Evolutionary conservation across 352 stramenopile genomes (phyloP), one percentile per base, ranked within the genome.

Genomic region (Globisporangium sylvaticum): DNA sequence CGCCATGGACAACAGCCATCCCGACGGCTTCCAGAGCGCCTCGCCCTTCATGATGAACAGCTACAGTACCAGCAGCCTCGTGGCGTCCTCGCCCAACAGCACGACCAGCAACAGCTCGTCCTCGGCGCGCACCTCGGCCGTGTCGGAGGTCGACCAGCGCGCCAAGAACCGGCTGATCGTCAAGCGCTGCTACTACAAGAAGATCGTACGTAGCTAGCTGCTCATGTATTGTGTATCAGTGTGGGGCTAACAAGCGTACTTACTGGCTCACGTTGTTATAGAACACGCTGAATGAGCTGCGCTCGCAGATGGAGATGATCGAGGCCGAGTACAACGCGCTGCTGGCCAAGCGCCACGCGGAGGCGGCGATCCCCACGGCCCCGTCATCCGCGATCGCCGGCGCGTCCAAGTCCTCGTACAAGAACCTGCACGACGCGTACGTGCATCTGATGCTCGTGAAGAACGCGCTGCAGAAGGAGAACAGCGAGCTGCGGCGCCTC

Each of bases 151-250:
- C 5, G 78, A 87, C 18, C 77, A 79, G 9, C 82, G 82, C 48
- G 77, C 77, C 20, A 88, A 88, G 69, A 81, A 90, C 71, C 82
- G 82, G 8, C 80, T 88, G 56, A 87, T 89, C 66, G 82, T 90
- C 71, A 87, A 87, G 73, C 76, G 78, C 46, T 88, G 79, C 75
- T 90, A 90, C 78, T 90, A 90, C 79, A 89, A 89, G 69, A 90
- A 90, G 71, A 89, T 89, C 59, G 83, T 90, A 74, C 68, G 82
- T 87, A n/a, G 59, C 56, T 58, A 55, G n/a, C 15, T 31, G 24
- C 24, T 34, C 15, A n/a, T n/a, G n/a, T n/a, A n/a, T n/a, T n/a
- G n/a, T n/a, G n/a, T n/a, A n/a, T n/a, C n/a, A n/a, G n/a, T n/a
- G n/a, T 24, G 15, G 20, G 52, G 50, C 50, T 57, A 8, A 32